Evolutionary conservation across 331 rosid genomes (phyloP).

Genomic region (Stylosanthes scabra): DNA sequence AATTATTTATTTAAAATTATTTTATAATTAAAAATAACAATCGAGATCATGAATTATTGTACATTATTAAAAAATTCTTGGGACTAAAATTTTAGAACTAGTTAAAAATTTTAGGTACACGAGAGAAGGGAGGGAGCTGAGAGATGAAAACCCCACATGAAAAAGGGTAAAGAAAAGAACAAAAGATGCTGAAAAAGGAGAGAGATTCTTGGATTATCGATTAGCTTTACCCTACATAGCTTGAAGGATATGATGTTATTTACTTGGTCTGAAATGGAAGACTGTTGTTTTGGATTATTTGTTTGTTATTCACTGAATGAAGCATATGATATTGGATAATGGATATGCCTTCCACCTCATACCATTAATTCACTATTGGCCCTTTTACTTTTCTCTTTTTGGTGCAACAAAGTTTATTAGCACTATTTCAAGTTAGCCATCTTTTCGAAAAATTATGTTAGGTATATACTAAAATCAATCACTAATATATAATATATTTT

Average conservation of each 20-base stretch:
- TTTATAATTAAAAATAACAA: too few species aligned
- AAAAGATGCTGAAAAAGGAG: not conserved
- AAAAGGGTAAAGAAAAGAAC: not conserved
- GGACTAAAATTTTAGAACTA: too few species aligned
- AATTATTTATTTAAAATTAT: too few species aligned
- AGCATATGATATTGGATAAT: conserved; percentile 1
- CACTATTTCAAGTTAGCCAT: too few species aligned
- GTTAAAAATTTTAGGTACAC: not conserved
- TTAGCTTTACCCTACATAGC: not conserved
- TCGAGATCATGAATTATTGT: too few species aligned
- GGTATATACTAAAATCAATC: too few species aligned
- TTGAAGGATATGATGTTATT: not conserved
- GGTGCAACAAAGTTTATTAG: not conserved
- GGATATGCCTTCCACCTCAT: conserved; percentile 1
- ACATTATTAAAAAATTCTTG: too few species aligned
- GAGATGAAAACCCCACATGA: not conserved
- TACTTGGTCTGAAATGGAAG: conserved; percentile 40
- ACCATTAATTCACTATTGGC: not conserved
- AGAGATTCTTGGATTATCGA: conserved; percentile 41
- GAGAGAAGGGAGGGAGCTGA: not conserved
- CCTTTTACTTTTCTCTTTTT: not conserved
- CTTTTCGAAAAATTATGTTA: too few species aligned
- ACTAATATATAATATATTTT: too few species aligned
- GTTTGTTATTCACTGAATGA: not conserved
- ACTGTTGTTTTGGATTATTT: conserved; percentile 27